Evolutionary conservation across 495 filamentous ascomycete species (phyloP).

Genomic region (Xylaria curta): DNA sequence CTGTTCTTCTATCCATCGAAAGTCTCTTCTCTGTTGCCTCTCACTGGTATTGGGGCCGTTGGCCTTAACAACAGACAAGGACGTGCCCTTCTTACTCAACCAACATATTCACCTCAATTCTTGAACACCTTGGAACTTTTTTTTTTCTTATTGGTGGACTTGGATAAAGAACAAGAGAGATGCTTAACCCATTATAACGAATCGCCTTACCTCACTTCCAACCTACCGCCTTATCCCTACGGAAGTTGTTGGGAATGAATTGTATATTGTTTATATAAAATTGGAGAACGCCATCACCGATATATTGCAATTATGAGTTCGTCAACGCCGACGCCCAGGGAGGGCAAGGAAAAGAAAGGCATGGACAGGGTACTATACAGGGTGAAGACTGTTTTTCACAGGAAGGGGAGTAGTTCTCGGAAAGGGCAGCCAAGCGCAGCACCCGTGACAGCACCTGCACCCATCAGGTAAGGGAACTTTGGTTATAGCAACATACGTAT

Average conservation of each 20-base stretch:
- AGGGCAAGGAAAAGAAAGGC: slow-evolving; percentile 65
- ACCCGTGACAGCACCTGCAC: slow-evolving; percentile 34
- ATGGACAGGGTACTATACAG: slow-evolving; percentile 67
- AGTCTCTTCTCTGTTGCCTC: neutral
- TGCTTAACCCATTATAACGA: slow-evolving; percentile 20
- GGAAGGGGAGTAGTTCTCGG: slow-evolving; percentile 53
- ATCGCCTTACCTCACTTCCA: neutral
- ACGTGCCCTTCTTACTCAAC: neutral
- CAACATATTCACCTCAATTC: neutral
- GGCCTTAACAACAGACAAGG: neutral
- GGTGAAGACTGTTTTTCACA: slow-evolving; percentile 66
- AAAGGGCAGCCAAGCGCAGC: slow-evolving; percentile 47
- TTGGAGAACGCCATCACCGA: slow-evolving; percentile 10
- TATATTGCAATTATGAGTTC: slow-evolving; percentile 51
- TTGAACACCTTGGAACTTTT: neutral
- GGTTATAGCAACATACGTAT: neutral
- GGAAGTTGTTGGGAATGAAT: slow-evolving; percentile 7
- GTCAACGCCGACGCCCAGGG: slow-evolving; percentile 45
- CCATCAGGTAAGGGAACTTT: slow-evolving; percentile 32
- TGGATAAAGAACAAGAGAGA: neutral
- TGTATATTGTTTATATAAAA: neutral
- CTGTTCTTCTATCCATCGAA: neutral
- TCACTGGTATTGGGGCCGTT: neutral
- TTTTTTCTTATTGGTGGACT: neutral
- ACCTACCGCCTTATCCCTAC: neutral